Base-by-base conservation (phyloP, 2,329 filamentous ascomycete genomes). In the Pseudogymnoascus sp. region DNA sequence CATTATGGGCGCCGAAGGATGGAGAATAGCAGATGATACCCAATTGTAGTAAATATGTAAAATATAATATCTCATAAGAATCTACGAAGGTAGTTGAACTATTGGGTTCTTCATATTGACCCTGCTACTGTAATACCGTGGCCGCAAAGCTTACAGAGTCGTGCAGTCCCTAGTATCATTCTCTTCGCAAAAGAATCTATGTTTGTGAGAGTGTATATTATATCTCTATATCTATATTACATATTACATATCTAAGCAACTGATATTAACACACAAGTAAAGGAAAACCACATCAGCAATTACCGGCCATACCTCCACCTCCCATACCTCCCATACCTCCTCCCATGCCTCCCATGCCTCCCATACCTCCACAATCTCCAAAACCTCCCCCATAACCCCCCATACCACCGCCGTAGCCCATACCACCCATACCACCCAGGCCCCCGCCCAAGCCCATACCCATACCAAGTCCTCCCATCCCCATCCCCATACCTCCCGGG, bases 1-100 rank as follows among this genome's bases (percentile, higher is more conserved):
- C 1, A 85, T 95, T 40, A 69, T 92, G 60, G 89, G 87, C 5
- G 79, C 81, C 14, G 70, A 68, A 50, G 82, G 81, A 22, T 87
- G 84, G 84, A 71, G 46, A 19, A 68, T 60, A 59, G 35, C 62
- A 43, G 56, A 65, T 59, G 61, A 62, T 53, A 59, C 40, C 41
- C 61, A 56, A 50, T 26, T 56, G 35, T 60, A 62, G 22, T 41
- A 12, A 19, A 60, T 62, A 26, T 62, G 56, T 60, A 60, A 38
- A 40, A 38, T 60, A 38, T 60, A 38, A 28, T 60, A 10, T 22
- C 24, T 50, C 12, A 5, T 50, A 50, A n/a, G 12, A 28, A 28
- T 24, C 19, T 24, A 50, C 12, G 43, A 50, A n/a, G 6, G 22
- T 26, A n/a, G 22, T 7, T n/a, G 7, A 4, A 50, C 16, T 14